These are phyloP conservation scores for Didymosphaeria variabile DNA, from an alignment of 2,329 filamentous ascomycete genomes.

Conservation along the genomic window DNA sequence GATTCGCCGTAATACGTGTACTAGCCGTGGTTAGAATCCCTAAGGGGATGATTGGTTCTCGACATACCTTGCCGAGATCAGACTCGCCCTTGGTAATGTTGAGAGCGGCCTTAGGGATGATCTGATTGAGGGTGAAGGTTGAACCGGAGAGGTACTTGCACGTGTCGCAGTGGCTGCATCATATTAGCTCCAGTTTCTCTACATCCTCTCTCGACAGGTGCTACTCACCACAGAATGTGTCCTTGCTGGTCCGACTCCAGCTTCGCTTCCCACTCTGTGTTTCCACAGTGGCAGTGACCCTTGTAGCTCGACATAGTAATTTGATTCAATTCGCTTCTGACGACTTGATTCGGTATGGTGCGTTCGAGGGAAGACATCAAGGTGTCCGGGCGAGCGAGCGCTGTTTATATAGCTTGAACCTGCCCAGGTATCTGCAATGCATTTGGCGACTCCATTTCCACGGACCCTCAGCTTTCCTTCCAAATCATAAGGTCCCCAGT, in stretches of 20 bases:
- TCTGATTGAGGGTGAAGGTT: constrained; percentile 64
- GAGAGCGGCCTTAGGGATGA: constrained; percentile 60
- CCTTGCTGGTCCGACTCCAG: constrained; percentile 56
- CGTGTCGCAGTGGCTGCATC: constrained; percentile 64
- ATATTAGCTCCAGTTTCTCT: neutral
- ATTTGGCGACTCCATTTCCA: neutral
- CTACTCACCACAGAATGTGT: constrained; percentile 57
- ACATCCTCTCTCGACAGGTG: neutral
- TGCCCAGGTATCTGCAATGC: neutral
- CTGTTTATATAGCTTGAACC: neutral
- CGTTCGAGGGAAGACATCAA: constrained; percentile 15
- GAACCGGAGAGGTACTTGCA: constrained; percentile 64
- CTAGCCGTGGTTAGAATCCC: no score
- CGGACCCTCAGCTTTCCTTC: neutral
- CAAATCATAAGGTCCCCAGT: neutral
- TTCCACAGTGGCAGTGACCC: constrained; percentile 65
- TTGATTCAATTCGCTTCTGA: constrained; percentile 21
- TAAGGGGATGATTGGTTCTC: no score
- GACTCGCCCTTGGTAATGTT: constrained; percentile 62
- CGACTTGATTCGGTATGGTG: constrained; percentile 9
- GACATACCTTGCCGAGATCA: constrained; percentile 48
- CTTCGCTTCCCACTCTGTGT: constrained; percentile 61
- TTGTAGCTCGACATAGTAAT: constrained; percentile 55
- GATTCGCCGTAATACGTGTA: constrained; percentile 67
- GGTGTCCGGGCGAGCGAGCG: constrained; percentile 12